Evolutionary conservation across 345 rosid genomes (phyloP).

Genomic region (Gossypium ekmanianum): DNA sequence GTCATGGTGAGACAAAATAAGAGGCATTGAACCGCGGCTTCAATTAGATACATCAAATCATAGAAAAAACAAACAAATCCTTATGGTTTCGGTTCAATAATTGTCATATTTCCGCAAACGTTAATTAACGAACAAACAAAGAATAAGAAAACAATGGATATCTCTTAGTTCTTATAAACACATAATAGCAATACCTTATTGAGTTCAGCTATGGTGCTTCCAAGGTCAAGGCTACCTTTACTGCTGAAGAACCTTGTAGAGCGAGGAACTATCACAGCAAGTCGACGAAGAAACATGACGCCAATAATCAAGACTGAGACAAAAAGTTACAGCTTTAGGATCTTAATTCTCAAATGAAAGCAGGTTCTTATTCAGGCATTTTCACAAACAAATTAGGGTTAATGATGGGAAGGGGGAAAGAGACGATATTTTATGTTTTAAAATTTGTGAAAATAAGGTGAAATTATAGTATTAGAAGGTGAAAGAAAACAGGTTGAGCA

Average conservation of each 20-base stretch:
- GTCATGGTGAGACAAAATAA: not conserved
- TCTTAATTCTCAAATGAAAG: not conserved
- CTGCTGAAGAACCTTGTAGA: conserved; percentile 35
- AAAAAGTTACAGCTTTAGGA: not conserved
- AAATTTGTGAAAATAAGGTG: not conserved
- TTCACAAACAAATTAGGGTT: conserved; percentile 20
- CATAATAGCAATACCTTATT: conserved; percentile 38
- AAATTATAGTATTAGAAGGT: not conserved
- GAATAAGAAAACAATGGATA: not conserved
- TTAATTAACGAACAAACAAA: not conserved
- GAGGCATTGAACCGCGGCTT: not conserved
- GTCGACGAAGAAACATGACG: conserved; percentile 47
- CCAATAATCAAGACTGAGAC: not conserved
- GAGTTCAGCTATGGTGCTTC: conserved; percentile 37
- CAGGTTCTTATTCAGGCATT: conserved; percentile 23
- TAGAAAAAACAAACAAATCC: not conserved
- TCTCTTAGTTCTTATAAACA: not conserved
- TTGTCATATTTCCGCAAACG: not conserved
- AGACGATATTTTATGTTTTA: not conserved
- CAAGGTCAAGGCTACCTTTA: conserved; percentile 25
- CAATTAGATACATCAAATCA: not conserved
- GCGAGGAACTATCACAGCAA: conserved; percentile 25
- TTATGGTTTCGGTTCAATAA: not conserved
- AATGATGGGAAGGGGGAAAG: not conserved
- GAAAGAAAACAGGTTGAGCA: not conserved